A percentile compares a stretch with the other conserved stretches of the same genome.
Conservation (phyloP, 805 yeast genomes). For the Starmerella vaccinii region DNA sequence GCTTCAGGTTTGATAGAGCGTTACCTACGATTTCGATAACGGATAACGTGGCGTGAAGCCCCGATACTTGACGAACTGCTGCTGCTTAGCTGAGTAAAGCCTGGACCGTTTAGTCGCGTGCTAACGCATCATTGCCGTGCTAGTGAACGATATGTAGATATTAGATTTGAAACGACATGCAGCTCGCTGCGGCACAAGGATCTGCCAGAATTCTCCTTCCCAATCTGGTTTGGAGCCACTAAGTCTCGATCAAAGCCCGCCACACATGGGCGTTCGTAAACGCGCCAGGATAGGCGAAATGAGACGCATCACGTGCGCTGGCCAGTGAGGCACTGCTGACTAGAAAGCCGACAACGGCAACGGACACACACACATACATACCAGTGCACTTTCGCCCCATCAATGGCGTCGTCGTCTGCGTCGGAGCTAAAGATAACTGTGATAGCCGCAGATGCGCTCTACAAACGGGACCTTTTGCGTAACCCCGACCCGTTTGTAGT, state of each 20-base stretch:
- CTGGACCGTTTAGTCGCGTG: no score
- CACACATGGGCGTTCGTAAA: not conserved
- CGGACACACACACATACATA: not conserved
- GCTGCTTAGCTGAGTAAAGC: no score
- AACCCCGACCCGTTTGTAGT: constrained; percentile 98
- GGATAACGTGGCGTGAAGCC: no score
- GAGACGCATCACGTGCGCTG: not conserved
- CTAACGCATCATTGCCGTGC: no score
- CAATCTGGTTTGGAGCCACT: no score
- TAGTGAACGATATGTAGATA: no score
- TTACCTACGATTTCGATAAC: no score
- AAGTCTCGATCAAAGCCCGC: not conserved
- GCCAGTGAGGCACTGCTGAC: not conserved
- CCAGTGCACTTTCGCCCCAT: constrained; percentile 1
- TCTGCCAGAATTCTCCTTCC: no score
- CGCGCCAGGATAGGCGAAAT: not conserved
- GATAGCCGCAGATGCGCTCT: constrained; percentile 91
- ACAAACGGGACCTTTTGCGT: constrained; percentile 88
- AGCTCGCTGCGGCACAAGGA: no score
- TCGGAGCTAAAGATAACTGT: constrained; percentile 31
- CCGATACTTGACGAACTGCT: no score
- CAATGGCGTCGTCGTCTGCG: constrained; percentile 11
- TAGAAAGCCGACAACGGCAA: constrained; percentile 6
- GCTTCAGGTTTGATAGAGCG: no score
- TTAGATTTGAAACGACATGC: no score